These are phyloP conservation scores for Acacia crassicarpa DNA, from an alignment of 306 rosid genomes.

Conservation along the genomic window DNA sequence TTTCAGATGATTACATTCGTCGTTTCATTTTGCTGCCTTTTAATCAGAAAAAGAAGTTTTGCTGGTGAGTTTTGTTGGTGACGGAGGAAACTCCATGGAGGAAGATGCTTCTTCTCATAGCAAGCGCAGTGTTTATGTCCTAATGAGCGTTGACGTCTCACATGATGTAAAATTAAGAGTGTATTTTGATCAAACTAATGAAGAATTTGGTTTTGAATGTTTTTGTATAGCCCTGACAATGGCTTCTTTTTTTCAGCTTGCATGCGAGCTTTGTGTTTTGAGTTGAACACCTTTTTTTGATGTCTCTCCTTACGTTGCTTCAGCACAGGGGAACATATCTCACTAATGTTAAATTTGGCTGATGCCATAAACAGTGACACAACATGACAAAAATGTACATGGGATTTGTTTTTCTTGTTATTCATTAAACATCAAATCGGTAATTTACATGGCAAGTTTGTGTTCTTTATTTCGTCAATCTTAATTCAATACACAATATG, in stretches of 20 bases:
- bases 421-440: neutral
- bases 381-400: neutral
- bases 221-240: conserved; percentile 34
- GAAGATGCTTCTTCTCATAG: conserved; percentile 29
- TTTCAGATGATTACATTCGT: conserved; percentile 30
- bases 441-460: neutral
- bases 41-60: conserved; percentile 75
- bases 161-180: conserved; percentile 20
- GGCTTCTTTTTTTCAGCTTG: conserved; percentile 33
- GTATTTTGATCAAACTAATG: conserved; percentile 19
- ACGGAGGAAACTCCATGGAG: conserved; percentile 31
- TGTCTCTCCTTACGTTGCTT: neutral
- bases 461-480: neutral
- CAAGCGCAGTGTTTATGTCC: neutral
- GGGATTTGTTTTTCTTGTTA: neutral
- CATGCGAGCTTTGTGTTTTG: conserved; percentile 16
- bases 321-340: neutral
- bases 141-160: conserved; percentile 20
- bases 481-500: neutral
- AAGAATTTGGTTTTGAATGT: conserved; percentile 27
- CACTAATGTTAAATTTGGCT: neutral
- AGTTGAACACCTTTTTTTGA: neutral
- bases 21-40: conserved; percentile 31
- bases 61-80: conserved; percentile 65
- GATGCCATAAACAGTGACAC: neutral